Percentiles rank a stretch among this genome's conserved stretches.
phyloP scores from a whole-genome alignment of 1,284 basidiomycete genomes.

The Cryptococcus sp. region DNA sequence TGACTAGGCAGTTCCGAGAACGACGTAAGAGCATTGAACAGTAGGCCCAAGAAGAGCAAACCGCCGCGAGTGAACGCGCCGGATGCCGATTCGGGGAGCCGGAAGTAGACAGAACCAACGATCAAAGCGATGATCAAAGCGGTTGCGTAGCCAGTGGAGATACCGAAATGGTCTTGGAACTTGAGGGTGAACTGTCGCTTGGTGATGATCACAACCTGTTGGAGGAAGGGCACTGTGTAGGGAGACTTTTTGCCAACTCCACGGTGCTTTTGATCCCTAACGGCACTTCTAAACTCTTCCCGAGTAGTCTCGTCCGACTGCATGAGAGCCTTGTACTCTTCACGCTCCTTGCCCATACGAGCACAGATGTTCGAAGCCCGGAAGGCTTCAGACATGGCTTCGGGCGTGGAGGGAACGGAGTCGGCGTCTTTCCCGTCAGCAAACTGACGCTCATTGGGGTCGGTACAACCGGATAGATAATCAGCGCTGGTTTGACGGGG shows the following conservation, averaged over 20 bases:
- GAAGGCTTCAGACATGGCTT: slow-evolving; percentile 71
- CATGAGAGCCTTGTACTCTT: slow-evolving; percentile 67
- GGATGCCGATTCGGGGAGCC: slow-evolving; percentile 68
- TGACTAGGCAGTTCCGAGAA: slow-evolving; percentile 61
- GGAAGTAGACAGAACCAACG: slow-evolving; percentile 72
- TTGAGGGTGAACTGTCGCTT: slow-evolving; percentile 74
- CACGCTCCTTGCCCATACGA: slow-evolving; percentile 59
- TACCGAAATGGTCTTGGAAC: slow-evolving; percentile 79
- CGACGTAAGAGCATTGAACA: slow-evolving; percentile 59
- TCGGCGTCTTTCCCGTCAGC: slow-evolving; percentile 65
- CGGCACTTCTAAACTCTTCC: slow-evolving; percentile 73
- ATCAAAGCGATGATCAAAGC: slow-evolving; percentile 63
- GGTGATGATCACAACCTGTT: slow-evolving; percentile 71
- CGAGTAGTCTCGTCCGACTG: slow-evolving; percentile 64
- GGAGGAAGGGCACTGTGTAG: slow-evolving; percentile 77
- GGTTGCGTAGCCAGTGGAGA: slow-evolving; percentile 68
- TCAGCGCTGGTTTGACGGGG: slow-evolving; percentile 61
- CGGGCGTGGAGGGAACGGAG: slow-evolving; percentile 72
- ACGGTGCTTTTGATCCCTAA: slow-evolving; percentile 71
- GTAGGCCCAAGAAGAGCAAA: slow-evolving; percentile 72
- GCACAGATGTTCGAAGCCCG: slow-evolving; percentile 59
- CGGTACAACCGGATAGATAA: slow-evolving; percentile 70
- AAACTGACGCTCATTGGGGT: slow-evolving; percentile 82
- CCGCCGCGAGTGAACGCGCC: slow-evolving; percentile 86
- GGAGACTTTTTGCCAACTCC: slow-evolving; percentile 81